phyloP scores from a whole-genome alignment of 2,329 filamentous ascomycete species.

The Boeremia exigua region DNA sequence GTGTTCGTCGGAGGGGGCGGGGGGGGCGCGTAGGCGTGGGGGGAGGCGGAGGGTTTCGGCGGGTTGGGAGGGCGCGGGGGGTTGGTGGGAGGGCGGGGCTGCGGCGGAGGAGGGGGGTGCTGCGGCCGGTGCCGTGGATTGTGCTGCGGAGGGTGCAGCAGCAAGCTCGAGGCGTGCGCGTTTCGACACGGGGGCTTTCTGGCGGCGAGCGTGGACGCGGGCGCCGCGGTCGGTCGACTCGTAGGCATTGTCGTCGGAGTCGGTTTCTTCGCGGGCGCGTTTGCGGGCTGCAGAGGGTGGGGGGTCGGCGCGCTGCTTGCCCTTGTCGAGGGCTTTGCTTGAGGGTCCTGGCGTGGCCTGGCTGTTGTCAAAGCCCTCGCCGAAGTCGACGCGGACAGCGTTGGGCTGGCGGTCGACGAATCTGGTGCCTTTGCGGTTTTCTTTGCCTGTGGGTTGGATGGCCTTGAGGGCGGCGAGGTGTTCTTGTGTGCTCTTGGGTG shows the following conservation, averaged over 20 bases:
- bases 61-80: conserved; percentile 7
- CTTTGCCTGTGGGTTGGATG: conserved; percentile 34
- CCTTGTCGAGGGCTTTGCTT: conserved; percentile 23
- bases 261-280: conserved; percentile 19
- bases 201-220: conserved; percentile 44
- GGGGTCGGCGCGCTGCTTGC: conserved; percentile 35
- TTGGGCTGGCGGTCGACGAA: conserved; percentile 49
- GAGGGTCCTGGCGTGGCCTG: conserved; percentile 34
- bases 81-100: conserved; percentile 41
- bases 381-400: conserved; percentile 49
- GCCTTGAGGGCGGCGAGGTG: conserved; percentile 29
- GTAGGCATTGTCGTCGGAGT: conserved; percentile 52
- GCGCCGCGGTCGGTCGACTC: conserved; percentile 47
- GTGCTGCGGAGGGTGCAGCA: too few relatives aligned
- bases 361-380: conserved; percentile 43
- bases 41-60: not conserved
- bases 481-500: conserved; percentile 31
- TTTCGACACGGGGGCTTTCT: conserved; percentile 41
- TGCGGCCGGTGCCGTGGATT: too few relatives aligned
- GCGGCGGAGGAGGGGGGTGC: conserved; percentile 30
- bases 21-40: conserved; percentile 25
- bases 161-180: conserved; percentile 32
- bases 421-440: conserved; percentile 35
- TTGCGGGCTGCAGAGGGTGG: conserved; percentile 28
- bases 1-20: conserved; percentile 19